Conservation (phyloP, 1,284 basidiomycete genomes). For the Stygiomarasmius scandens region DNA sequence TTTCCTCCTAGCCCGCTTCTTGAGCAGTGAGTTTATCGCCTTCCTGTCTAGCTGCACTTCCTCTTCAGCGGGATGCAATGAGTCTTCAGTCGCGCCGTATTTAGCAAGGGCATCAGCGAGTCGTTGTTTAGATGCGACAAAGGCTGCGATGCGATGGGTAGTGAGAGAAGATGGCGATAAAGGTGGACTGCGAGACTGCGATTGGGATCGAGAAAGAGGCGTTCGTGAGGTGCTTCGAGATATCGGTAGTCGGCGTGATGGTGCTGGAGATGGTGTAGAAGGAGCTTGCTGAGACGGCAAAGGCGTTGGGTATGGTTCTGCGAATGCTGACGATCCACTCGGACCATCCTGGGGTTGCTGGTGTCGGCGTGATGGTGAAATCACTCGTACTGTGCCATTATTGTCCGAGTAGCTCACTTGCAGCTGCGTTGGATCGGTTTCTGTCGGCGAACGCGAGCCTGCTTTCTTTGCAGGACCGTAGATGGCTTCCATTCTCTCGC, state of each 20-base stretch:
- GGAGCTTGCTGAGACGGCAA: neutral
- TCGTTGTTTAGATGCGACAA: neutral
- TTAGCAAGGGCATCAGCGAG: neutral
- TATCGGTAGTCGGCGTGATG: neutral
- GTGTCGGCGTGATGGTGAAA: neutral
- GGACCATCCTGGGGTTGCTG: neutral
- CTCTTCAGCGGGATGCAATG: neutral
- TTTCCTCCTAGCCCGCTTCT: neutral
- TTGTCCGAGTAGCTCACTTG: neutral
- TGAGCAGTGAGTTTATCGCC: neutral
- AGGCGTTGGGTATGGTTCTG: neutral
- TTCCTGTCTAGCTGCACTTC: neutral
- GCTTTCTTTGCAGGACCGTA: neutral
- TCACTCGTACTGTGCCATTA: neutral
- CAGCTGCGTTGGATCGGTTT: too few relatives aligned
- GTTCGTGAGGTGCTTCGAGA: neutral
- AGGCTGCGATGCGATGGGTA: neutral
- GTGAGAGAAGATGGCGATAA: neutral
- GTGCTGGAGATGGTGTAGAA: neutral
- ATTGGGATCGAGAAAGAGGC: neutral
- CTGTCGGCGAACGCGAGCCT: neutral
- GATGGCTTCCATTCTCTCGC: conserved; percentile 6
- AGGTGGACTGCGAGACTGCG: neutral
- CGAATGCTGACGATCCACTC: neutral
- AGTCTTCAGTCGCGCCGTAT: neutral